Conservation (phyloP, 208 protist species). For the Wallacemonas collosoma region DNA sequence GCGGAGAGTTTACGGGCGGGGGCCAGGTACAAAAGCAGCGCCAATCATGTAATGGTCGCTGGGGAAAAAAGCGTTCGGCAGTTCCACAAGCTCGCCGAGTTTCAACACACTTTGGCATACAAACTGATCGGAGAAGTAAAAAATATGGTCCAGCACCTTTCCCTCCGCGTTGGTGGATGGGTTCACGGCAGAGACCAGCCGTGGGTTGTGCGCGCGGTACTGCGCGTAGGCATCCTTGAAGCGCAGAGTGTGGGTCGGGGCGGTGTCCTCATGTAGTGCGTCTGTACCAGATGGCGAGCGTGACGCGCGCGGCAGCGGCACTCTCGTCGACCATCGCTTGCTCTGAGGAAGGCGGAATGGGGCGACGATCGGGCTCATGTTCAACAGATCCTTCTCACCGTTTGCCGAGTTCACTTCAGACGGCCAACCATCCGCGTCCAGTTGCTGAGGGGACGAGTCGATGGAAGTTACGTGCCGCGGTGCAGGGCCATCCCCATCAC, state of each 20-base stretch:
- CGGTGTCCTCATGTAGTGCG: background rate
- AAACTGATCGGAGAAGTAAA: slow-evolving; percentile 60
- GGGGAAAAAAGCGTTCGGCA: slow-evolving; percentile 62
- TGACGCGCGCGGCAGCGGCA: background rate
- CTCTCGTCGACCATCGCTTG: background rate
- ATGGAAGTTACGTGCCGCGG: background rate
- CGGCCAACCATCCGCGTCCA: slow-evolving; percentile 2
- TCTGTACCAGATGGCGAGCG: background rate
- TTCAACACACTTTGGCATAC: slow-evolving; percentile 61
- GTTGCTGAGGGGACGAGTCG: background rate
- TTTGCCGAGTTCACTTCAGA: background rate
- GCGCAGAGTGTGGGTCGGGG: slow-evolving; percentile 39
- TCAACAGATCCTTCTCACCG: background rate
- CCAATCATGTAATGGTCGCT: slow-evolving; percentile 89
- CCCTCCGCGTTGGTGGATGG: slow-evolving; percentile 75
- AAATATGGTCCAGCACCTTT: slow-evolving; percentile 87
- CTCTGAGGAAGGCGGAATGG: slow-evolving; percentile 3
- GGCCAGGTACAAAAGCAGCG: slow-evolving; percentile 48
- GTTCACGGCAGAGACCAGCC: slow-evolving; percentile 69
- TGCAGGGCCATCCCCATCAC: background rate
- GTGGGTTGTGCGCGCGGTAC: slow-evolving; percentile 66
- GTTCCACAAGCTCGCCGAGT: slow-evolving; percentile 42
- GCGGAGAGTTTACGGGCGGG: background rate
- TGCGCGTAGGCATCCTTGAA: slow-evolving; percentile 64
- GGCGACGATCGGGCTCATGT: background rate